Conservation (phyloP, 495 filamentous ascomycete genomes). For the Talaromyces borbonicus region DNA sequence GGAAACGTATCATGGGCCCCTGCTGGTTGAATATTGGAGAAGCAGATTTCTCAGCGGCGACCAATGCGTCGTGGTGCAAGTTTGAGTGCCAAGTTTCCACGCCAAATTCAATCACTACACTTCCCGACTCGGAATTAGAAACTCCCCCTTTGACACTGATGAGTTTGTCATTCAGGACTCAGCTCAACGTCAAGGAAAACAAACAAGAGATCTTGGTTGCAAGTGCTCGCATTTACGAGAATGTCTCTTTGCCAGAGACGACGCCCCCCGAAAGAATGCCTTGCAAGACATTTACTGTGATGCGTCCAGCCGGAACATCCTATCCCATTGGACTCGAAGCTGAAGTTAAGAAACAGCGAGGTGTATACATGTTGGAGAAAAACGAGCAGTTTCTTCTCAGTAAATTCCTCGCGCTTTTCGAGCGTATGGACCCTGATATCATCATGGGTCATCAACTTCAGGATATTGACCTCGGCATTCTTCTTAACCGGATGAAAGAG, state of each 20-base stretch:
- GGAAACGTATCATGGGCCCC: conserved; percentile 96
- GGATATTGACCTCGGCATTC: conserved; percentile 88
- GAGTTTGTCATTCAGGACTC: conserved; percentile 82
- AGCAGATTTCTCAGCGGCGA: conserved; percentile 71
- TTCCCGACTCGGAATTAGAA: conserved; percentile 69
- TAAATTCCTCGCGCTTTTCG: conserved; percentile 79
- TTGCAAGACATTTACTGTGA: conserved; percentile 82
- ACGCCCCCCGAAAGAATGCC: conserved; percentile 80
- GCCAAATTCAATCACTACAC: conserved; percentile 57
- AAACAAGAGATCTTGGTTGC: conserved; percentile 91
- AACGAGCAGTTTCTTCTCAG: conserved; percentile 73
- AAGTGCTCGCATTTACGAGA: conserved; percentile 85
- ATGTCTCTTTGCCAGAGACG: conserved; percentile 78
- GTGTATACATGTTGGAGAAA: conserved; percentile 67
- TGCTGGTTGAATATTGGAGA: conserved; percentile 90
- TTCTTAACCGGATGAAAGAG: conserved; percentile 79
- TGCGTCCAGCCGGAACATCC: conserved; percentile 64
- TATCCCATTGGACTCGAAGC: conserved; percentile 82
- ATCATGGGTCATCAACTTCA: conserved; percentile 93
- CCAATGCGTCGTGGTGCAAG: conserved; percentile 94
- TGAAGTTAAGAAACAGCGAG: conserved; percentile 58
- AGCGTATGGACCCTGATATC: conserved; percentile 84
- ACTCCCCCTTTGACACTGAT: conserved; percentile 84
- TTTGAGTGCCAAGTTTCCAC: conserved; percentile 75
- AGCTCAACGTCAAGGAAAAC: conserved; percentile 84